These are phyloP conservation scores for Graphiopsis chlorocephala DNA, from an alignment of 2,329 filamentous ascomycete species.

Conservation along the genomic window DNA sequence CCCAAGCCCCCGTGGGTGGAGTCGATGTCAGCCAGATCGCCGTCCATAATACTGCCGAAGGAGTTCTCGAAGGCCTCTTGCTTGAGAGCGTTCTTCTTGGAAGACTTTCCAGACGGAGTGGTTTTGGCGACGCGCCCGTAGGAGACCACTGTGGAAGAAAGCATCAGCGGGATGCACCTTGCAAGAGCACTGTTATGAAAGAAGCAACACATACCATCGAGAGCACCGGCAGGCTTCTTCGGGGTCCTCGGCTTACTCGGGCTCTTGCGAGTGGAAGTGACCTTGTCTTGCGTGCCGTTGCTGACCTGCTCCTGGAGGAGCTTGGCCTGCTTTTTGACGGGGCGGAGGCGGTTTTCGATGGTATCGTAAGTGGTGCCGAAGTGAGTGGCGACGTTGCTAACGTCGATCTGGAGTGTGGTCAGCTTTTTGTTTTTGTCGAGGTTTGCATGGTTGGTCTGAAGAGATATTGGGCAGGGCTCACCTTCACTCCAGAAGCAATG, in stretches of 20 bases:
- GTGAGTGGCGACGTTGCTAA: constrained; percentile 41
- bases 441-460: background rate
- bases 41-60: constrained; percentile 8
- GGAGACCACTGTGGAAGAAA: background rate
- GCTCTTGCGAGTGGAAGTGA: constrained; percentile 18
- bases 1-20: background rate
- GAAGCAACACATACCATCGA: background rate
- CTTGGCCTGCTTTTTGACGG: constrained; percentile 42
- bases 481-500: constrained; percentile 38
- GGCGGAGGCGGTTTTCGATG: constrained; percentile 47
- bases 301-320: constrained; percentile 33
- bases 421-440: background rate
- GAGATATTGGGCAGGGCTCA: constrained; percentile 19
- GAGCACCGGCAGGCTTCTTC: constrained; percentile 4
- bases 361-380: constrained; percentile 50
- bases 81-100: constrained; percentile 28
- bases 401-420: constrained; percentile 41
- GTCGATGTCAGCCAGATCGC: background rate
- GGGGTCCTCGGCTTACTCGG: constrained; percentile 21
- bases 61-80: constrained; percentile 21
- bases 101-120: constrained; percentile 19
- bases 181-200: background rate
- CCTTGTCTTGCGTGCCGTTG: constrained; percentile 18
- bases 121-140: constrained; percentile 28
- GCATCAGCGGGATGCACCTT: background rate